phyloP scores from a whole-genome alignment of 2,329 filamentous ascomycete genomes.

The Alternaria brassicae region DNA sequence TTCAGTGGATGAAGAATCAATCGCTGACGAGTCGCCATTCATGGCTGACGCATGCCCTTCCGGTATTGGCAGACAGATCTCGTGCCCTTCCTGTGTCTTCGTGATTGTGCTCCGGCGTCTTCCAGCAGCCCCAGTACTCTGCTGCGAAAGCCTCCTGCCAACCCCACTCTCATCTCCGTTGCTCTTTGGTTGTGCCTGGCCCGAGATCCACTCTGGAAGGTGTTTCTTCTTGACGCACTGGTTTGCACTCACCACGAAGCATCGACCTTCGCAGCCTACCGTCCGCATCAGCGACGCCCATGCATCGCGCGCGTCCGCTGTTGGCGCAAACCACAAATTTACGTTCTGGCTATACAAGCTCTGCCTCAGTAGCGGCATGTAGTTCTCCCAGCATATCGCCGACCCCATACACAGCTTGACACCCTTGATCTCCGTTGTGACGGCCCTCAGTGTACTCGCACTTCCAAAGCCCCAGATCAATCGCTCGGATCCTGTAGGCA shows the following conservation, averaged over 20 bases:
- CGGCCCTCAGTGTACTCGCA: conserved; percentile 77
- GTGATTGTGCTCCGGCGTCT: conserved; percentile 53
- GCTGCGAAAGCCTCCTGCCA: conserved; percentile 7
- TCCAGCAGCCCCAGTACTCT: conserved; percentile 12
- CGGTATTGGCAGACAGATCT: conserved; percentile 54
- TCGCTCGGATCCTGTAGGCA: conserved; percentile 86
- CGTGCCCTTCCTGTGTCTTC: conserved; percentile 52
- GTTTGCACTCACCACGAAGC: conserved; percentile 85
- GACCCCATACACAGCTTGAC: conserved; percentile 80
- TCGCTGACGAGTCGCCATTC: conserved; percentile 31
- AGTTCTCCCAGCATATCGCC: conserved; percentile 97
- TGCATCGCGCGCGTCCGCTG: conserved; percentile 81
- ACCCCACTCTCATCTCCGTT: conserved; percentile 10
- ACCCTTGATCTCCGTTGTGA: conserved; percentile 80
- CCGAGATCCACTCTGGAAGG: conserved; percentile 64
- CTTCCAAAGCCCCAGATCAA: conserved; percentile 89
- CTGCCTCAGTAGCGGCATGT: conserved; percentile 89
- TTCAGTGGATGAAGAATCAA: conserved; percentile 24
- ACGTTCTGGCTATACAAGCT: conserved; percentile 88
- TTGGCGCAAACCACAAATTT: conserved; percentile 89
- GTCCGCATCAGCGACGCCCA: conserved; percentile 87
- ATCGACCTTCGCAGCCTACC: conserved; percentile 79
- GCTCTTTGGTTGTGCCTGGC: conserved; percentile 7
- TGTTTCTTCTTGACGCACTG: conserved; percentile 73
- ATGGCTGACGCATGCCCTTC: conserved; percentile 8